Conservation (phyloP, 1,284 basidiomycete species). For the Ustilago crameri region DNA sequence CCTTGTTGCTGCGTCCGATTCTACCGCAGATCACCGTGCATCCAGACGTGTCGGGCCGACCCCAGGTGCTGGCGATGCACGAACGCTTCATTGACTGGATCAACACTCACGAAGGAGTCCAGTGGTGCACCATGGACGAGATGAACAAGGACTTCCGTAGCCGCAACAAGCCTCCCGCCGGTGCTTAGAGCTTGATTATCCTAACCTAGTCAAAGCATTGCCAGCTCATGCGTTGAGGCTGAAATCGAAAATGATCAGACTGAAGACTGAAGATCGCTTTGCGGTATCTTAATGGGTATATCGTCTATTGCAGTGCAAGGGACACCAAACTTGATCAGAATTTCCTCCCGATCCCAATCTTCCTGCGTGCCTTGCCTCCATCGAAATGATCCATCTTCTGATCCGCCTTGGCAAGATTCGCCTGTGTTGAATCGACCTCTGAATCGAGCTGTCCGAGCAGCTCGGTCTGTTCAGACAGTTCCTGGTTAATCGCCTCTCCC, state of each 20-base stretch:
- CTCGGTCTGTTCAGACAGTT: constrained; percentile 86
- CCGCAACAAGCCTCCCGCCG: constrained; percentile 17
- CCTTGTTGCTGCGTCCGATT: no score
- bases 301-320: neutral
- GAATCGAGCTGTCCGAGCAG: constrained; percentile 81
- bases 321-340: constrained; percentile 12
- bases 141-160: constrained; percentile 59
- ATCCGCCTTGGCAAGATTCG: constrained; percentile 81
- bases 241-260: no score
- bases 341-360: constrained; percentile 32
- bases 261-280: no score
- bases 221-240: no score
- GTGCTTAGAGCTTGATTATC: neutral
- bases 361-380: constrained; percentile 29
- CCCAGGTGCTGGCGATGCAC: constrained; percentile 79
- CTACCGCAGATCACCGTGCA: constrained; percentile 78
- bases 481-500: constrained; percentile 85
- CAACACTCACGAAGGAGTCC: constrained; percentile 77
- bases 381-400: constrained; percentile 75
- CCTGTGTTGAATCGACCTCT: constrained; percentile 79
- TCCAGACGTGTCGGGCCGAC: constrained; percentile 79
- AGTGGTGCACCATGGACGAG: constrained; percentile 79
- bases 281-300: constrained; percentile 6
- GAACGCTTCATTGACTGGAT: constrained; percentile 83
- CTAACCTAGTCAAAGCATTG: neutral